A percentile compares a stretch with the other conserved stretches of the same genome.
Evolutionary conservation across 139 green algal species (phyloP).

Genomic region (Gonium pectorale): DNA sequence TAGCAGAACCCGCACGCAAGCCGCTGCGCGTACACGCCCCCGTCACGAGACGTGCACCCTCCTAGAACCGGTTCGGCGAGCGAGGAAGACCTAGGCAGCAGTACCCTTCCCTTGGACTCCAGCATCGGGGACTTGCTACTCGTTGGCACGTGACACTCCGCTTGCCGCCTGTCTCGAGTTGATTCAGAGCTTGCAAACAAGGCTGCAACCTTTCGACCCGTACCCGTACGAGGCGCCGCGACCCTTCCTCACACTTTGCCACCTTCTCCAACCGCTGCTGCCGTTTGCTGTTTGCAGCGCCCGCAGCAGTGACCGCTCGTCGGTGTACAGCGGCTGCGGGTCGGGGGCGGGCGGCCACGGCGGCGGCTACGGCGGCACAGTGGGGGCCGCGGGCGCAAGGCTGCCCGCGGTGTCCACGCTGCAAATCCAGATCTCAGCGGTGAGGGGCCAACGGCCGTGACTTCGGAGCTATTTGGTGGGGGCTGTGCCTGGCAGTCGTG

Average conservation of each 20-base stretch:
- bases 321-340: neutral
- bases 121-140: neutral
- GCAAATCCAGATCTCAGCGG: neutral
- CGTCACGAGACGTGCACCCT: neutral
- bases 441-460: neutral
- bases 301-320: slow-evolving; percentile 29
- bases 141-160: no score
- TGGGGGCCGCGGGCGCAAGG: neutral
- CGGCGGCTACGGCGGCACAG: neutral
- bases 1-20: neutral
- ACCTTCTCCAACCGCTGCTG: neutral
- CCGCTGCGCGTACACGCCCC: neutral
- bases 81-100: no score
- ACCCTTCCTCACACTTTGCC: neutral
- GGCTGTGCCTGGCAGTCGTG: neutral
- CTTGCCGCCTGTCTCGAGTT: no score
- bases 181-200: neutral
- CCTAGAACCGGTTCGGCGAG: neutral
- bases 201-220: neutral
- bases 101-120: no score
- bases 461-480: neutral
- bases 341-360: neutral
- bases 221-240: neutral
- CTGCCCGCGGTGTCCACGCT: slow-evolving; percentile 7
- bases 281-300: neutral